phyloP scores from a whole-genome alignment of 2,329 filamentous ascomycete genomes.

The Lizonia empirigonia region DNA sequence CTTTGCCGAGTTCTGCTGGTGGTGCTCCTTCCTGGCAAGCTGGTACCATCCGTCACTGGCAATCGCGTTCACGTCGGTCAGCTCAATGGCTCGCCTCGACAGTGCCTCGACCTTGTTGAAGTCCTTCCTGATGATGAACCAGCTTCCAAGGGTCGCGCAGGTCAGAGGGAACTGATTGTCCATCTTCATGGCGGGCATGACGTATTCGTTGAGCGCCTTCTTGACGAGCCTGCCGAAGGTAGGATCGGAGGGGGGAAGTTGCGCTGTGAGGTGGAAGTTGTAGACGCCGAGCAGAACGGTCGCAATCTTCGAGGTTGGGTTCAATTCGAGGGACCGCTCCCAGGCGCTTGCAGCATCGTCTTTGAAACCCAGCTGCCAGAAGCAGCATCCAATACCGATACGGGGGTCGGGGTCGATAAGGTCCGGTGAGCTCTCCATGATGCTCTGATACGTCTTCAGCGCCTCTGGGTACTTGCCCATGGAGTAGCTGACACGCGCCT shows the following conservation, averaged over 20 bases:
- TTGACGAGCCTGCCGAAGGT: slow-evolving; percentile 86
- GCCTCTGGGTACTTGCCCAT: slow-evolving; percentile 86
- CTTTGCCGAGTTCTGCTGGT: slow-evolving; percentile 72
- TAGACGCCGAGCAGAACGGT: slow-evolving; percentile 89
- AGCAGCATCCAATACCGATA: slow-evolving; percentile 94
- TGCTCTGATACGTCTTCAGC: slow-evolving; percentile 83
- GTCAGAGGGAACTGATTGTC: slow-evolving; percentile 91
- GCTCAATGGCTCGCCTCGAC: slow-evolving; percentile 90
- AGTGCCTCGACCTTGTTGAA: slow-evolving; percentile 83
- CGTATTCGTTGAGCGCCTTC: slow-evolving; percentile 92
- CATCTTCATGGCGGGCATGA: slow-evolving; percentile 89
- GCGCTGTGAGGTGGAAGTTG: slow-evolving; percentile 84
- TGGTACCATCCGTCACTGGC: slow-evolving; percentile 98
- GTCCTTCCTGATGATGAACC: slow-evolving; percentile 83
- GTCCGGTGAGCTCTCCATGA: slow-evolving; percentile 82
- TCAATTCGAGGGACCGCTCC: slow-evolving; percentile 83
- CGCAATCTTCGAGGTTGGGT: slow-evolving; percentile 83
- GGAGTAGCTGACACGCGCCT: slow-evolving; percentile 84
- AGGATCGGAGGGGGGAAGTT: slow-evolving; percentile 80
- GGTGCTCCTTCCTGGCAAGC: slow-evolving; percentile 88
- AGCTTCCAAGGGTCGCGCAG: slow-evolving; percentile 86
- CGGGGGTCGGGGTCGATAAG: slow-evolving; percentile 92
- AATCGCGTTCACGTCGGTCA: slow-evolving; percentile 94
- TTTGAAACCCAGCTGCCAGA: slow-evolving; percentile 95
- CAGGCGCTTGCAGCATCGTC: slow-evolving; percentile 89